Base-by-base conservation (phyloP, 805 yeast genomes). In the Metschnikowia gelsemii region DNA sequence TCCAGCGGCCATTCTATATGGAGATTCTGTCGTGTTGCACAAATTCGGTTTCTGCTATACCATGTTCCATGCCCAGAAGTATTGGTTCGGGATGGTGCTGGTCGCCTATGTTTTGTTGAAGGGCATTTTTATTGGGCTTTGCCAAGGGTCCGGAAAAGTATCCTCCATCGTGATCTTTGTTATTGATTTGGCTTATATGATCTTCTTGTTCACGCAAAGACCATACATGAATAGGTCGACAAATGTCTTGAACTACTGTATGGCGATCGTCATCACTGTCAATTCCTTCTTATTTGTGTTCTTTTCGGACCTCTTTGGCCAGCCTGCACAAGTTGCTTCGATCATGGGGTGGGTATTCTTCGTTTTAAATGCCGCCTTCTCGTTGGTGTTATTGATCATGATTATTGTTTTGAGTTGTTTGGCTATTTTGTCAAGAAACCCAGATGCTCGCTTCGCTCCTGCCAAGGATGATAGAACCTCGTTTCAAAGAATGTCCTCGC, bases 301-400 rank as follows among this genome's bases (percentile, higher is more conserved):
- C 70, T 90, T 88, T 59, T 86, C 96, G 3, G 82, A 84, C 56
- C 67, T 90, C 48, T 88, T 86, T 65, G 81, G 83, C 37, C 96
- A 89, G 66, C 82, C 87, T 7, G 82, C 80, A 16, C 76, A 78
- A 7, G 96, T 87, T 9, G 70, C 82, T 11, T 82, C 96, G 1
- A 78, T 90, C 42, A 87, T 90, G 96, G 97, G 95, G 0, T 84
- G 95, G 80, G 73, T 90, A 2, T 90, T 87, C 66, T 90, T 90
- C 62, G 74, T 90, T 42, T 62, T 90, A 61, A 90, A 90, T 61
- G 96, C 96, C 5, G 95, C 91, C 4, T 89, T 86, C 58, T 80
- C 96, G 7, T 72, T 87, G 50, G 72, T 87, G 38, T 69, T 90
- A 52, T 73, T 90, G 60, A 51, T 89, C 25, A 63, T 82, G 68